Conservation (phyloP, 352 stramenopile species). For the Phytophthora constricta region DNA sequence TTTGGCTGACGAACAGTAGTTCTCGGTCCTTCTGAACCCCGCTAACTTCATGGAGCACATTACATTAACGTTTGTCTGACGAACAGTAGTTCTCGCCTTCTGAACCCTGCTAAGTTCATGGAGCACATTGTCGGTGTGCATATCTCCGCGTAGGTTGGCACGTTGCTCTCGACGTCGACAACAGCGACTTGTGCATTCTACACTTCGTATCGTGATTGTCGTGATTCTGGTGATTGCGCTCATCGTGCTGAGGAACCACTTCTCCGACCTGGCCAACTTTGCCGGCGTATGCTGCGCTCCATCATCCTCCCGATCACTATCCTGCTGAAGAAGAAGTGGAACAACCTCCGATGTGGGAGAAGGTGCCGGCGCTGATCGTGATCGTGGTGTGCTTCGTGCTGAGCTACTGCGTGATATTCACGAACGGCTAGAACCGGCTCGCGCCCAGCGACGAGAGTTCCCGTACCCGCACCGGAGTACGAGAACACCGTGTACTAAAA, state of each 20-base stretch:
- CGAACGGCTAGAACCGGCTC: constrained; percentile 15
- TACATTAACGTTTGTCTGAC: background rate
- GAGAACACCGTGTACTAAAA: constrained; percentile 40
- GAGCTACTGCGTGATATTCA: constrained; percentile 21
- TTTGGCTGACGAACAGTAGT: constrained; percentile 25
- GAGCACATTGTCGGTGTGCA: too few relatives aligned
- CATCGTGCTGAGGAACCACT: constrained; percentile 41
- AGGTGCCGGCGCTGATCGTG: constrained; percentile 14
- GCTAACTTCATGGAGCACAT: constrained; percentile 54
- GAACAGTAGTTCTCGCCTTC: constrained; percentile 14
- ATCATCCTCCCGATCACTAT: constrained; percentile 44
- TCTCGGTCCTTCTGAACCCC: constrained; percentile 54
- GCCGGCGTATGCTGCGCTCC: constrained; percentile 39
- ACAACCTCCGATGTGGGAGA: constrained; percentile 23
- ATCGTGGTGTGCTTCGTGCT: constrained; percentile 20
- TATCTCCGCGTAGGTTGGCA: too few relatives aligned
- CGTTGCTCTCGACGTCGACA: too few relatives aligned
- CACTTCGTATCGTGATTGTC: constrained; percentile 37
- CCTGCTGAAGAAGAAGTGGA: constrained; percentile 32
- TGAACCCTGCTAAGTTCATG: too few relatives aligned
- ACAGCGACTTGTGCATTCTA: too few relatives aligned
- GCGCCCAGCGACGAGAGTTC: constrained; percentile 21
- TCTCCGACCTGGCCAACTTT: constrained; percentile 41
- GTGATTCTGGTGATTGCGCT: constrained; percentile 35
- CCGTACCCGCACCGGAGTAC: constrained; percentile 31